These are phyloP conservation scores for Ceratocystis ficicola DNA, from an alignment of 2,329 filamentous ascomycete genomes.

Conservation along the genomic window DNA sequence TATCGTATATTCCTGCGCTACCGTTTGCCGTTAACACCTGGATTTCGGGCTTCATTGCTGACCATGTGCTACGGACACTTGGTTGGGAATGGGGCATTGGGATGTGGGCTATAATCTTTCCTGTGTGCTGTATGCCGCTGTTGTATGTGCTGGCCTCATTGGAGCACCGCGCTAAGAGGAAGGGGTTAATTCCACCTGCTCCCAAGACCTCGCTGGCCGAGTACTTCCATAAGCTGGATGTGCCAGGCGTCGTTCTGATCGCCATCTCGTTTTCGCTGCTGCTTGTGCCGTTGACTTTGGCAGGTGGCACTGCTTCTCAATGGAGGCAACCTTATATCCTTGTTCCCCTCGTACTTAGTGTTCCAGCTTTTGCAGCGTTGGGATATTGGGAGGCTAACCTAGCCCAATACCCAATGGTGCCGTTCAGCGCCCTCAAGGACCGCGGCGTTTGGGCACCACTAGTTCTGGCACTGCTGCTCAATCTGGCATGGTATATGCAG, in stretches of 20 bases:
- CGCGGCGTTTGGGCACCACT: conserved; percentile 52
- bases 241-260: conserved; percentile 35
- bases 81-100: conserved; percentile 52
- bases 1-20: conserved; percentile 48
- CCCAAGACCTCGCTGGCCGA: conserved; percentile 26
- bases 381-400: conserved; percentile 36
- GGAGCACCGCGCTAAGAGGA: conserved; percentile 39
- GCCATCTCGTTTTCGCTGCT: conserved; percentile 37
- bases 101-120: conserved; percentile 53
- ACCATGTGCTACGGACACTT: conserved; percentile 36
- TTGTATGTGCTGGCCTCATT: conserved; percentile 41
- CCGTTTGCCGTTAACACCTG: conserved; percentile 54
- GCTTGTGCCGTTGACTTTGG: conserved; percentile 35
- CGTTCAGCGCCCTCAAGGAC: conserved; percentile 49
- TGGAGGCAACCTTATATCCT: conserved; percentile 34
- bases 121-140: conserved; percentile 44
- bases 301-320: conserved; percentile 31
- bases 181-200: conserved; percentile 32
- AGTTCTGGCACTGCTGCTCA: conserved; percentile 44
- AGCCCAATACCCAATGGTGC: conserved; percentile 43
- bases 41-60: conserved; percentile 46
- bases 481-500: conserved; percentile 52
- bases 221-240: conserved; percentile 37
- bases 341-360: conserved; percentile 35
- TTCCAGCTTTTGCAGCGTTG: conserved; percentile 40